Conservation (phyloP, 306 rosid species). For the Medicago lupulina region DNA sequence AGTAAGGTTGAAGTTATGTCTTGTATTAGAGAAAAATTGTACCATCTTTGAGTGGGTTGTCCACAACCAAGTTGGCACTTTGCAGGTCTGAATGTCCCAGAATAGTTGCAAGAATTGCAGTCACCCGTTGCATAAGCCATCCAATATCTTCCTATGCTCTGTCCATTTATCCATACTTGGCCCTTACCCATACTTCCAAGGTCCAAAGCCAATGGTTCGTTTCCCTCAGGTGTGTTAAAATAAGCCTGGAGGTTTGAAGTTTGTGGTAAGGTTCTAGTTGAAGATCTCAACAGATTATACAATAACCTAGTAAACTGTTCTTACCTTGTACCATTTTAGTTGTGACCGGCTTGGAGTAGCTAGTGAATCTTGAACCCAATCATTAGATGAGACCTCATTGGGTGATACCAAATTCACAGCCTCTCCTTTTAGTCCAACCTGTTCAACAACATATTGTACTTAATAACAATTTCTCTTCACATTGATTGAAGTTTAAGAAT, state of each 20-base stretch:
- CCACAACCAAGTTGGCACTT: conserved; percentile 89
- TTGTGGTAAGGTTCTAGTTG: conserved; percentile 33
- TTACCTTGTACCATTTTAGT: conserved; percentile 89
- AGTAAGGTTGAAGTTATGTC: not conserved
- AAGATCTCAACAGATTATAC: not conserved
- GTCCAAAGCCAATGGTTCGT: conserved; percentile 86
- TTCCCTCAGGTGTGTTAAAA: conserved; percentile 71
- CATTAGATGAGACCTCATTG: conserved; percentile 58
- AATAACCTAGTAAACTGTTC: conserved; percentile 17
- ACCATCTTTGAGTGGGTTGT: conserved; percentile 95
- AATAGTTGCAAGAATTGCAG: conserved; percentile 71
- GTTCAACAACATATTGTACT: conserved; percentile 25
- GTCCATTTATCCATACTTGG: conserved; percentile 97
- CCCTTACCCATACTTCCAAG: conserved; percentile 93
- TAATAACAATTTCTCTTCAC: not conserved
- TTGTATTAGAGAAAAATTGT: conserved; percentile 12
- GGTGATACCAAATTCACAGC: conserved; percentile 67
- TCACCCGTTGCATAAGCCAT: conserved; percentile 78
- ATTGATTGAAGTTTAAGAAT: conserved; percentile 1
- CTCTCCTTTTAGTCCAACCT: conserved; percentile 96
- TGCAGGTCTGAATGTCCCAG: conserved; percentile 66
- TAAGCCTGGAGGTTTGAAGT: conserved; percentile 63
- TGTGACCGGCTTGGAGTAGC: conserved; percentile 54
- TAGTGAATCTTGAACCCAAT: conserved; percentile 69
- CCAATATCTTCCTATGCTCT: conserved; percentile 98